Conservation (phyloP, 164 flowering plant species). For the Brasenia schreberi region DNA sequence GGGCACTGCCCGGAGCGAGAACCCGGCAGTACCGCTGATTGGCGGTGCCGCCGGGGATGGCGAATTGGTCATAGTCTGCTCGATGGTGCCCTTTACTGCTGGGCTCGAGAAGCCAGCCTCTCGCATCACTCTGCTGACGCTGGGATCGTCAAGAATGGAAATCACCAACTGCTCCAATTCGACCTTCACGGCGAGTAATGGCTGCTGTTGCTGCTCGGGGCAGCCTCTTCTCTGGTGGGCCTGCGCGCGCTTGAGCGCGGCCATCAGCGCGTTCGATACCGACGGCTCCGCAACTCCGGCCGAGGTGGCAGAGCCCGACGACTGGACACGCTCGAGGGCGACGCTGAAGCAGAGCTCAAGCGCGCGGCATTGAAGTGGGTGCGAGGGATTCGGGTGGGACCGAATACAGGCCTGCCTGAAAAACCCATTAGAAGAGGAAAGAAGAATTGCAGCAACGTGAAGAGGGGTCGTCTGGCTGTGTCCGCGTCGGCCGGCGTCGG, state of each 20-base stretch:
- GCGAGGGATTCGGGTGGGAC: slow-evolving; percentile 95
- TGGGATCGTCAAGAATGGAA: slow-evolving; percentile 89
- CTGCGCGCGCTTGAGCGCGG: slow-evolving; percentile 90
- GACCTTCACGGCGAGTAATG: slow-evolving; percentile 84
- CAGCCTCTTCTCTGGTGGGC: slow-evolving; percentile 97
- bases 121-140: slow-evolving; percentile 93
- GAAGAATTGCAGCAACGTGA: slow-evolving; percentile 88
- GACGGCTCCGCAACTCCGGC: slow-evolving; percentile 50
- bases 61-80: slow-evolving; percentile 44
- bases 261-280: slow-evolving; percentile 86
- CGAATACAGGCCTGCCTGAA: slow-evolving; percentile 89
- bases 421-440: slow-evolving; percentile 66
- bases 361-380: slow-evolving; percentile 97
- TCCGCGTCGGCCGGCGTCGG: slow-evolving; percentile 69
- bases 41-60: slow-evolving; percentile 3
- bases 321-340: slow-evolving; percentile 83
- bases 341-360: slow-evolving; percentile 98
- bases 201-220: slow-evolving; percentile 97
- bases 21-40: slow-evolving; percentile 16
- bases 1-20: slow-evolving; percentile 40
- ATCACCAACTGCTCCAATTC: slow-evolving; percentile 92
- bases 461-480: slow-evolving; percentile 97
- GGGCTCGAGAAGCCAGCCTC: slow-evolving; percentile 98
- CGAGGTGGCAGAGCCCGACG: slow-evolving; percentile 28
- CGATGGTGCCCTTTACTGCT: slow-evolving; percentile 85